phyloP scores from a whole-genome alignment of 257 asterid genomes.

The Petrea volubilis region DNA sequence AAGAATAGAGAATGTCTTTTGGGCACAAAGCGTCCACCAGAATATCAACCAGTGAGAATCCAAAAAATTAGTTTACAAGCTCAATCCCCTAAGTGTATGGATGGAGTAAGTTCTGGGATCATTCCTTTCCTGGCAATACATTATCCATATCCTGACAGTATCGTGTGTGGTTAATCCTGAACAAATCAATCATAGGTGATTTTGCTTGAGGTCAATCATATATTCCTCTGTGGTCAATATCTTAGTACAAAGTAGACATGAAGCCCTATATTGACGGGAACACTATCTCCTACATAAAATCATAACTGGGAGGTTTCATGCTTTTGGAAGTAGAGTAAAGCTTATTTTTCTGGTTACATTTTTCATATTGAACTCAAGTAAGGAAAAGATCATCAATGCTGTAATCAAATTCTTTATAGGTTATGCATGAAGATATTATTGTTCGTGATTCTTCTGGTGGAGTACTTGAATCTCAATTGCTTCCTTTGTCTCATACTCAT shows the following conservation, averaged over 20 bases:
- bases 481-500: constrained; percentile 34
- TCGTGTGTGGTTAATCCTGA: neutral
- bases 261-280: neutral
- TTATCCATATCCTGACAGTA: neutral
- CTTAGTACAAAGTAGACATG: neutral
- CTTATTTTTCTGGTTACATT: neutral
- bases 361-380: neutral
- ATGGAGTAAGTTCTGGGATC: neutral
- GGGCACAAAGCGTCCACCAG: neutral
- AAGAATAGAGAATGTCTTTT: neutral
- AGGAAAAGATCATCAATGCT: neutral
- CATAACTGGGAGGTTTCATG: constrained; percentile 8
- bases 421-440: constrained; percentile 22
- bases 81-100: neutral
- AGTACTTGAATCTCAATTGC: constrained; percentile 37
- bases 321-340: neutral
- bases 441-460: constrained; percentile 42
- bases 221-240: neutral
- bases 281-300: neutral
- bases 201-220: neutral
- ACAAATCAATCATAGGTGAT: neutral
- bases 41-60: neutral
- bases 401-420: constrained; percentile 19
- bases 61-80: neutral
- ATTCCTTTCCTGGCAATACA: neutral